Evolutionary conservation across 129 eudicot genomes (phyloP).

Genomic region (Artemisia argyi): DNA sequence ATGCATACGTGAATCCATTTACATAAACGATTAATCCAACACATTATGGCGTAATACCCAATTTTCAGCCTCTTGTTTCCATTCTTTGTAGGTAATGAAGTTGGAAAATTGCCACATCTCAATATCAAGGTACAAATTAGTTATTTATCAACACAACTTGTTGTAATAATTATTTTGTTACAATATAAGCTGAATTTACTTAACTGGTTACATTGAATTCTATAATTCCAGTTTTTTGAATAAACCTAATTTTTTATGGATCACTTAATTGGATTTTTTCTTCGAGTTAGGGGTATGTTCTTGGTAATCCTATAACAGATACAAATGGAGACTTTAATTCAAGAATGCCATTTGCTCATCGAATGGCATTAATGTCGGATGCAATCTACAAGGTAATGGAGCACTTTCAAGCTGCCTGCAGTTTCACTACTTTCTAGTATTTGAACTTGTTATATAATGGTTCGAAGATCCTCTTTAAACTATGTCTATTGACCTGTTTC

Average conservation of each 20-base stretch:
- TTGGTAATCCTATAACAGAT: conserved; percentile 33
- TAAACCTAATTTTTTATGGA: not conserved
- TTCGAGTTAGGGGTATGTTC: conserved; percentile 19
- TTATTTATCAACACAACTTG: not conserved
- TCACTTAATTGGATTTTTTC: not conserved
- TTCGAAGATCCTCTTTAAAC: too few relatives aligned
- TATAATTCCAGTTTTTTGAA: not conserved
- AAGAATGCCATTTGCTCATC: conserved; percentile 25
- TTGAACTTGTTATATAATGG: too few relatives aligned
- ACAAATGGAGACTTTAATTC: conserved; percentile 5
- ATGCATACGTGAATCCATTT: too few relatives aligned
- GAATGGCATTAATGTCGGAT: conserved; percentile 33
- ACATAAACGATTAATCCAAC: too few relatives aligned
- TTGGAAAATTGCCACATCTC: conserved; percentile 9
- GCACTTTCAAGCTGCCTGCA: not conserved
- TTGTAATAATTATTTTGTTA: too few relatives aligned
- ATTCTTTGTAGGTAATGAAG: conserved; percentile 14
- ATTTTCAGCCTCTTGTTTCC: conserved; percentile 4
- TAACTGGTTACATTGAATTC: too few relatives aligned
- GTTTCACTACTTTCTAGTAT: too few relatives aligned
- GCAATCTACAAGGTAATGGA: conserved; percentile 27
- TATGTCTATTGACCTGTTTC: too few relatives aligned
- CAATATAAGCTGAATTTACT: not conserved
- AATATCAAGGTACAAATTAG: conserved; percentile 17
- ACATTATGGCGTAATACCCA: too few relatives aligned